Evolutionary conservation across 2,329 filamentous ascomycete genomes (phyloP).

Genomic region (Phyllosticta capitalensis): DNA sequence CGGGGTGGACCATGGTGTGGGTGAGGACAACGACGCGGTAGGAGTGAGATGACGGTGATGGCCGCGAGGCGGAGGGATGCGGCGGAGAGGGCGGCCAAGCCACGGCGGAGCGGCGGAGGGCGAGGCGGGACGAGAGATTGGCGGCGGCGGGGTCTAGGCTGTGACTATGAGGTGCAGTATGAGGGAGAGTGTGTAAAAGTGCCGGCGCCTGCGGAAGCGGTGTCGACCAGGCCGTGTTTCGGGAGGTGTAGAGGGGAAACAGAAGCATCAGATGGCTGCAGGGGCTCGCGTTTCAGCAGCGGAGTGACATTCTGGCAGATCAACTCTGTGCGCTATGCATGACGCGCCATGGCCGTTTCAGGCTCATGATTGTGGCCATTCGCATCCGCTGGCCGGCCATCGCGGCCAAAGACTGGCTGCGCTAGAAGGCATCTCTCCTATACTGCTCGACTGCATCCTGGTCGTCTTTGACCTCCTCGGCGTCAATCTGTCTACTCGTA

Average conservation of each 20-base stretch:
- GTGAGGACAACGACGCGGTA: not conserved
- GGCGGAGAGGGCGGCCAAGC: conserved; percentile 14
- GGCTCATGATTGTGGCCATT: not conserved
- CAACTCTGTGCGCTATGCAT: not conserved
- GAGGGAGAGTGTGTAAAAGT: no score
- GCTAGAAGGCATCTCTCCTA: not conserved
- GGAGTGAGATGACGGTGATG: conserved; percentile 15
- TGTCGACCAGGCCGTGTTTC: no score
- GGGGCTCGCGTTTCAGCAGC: conserved; percentile 1
- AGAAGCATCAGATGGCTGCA: not conserved
- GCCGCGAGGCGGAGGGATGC: conserved; percentile 15
- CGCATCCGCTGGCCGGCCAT: conserved; percentile 16
- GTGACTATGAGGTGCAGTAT: no score
- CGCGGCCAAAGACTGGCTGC: conserved; percentile 1
- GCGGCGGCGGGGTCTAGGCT: no score
- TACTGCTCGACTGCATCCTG: not conserved
- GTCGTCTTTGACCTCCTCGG: not conserved
- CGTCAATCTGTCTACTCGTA: no score
- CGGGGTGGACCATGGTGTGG: conserved; percentile 13
- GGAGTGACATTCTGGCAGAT: not conserved
- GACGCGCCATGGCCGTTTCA: not conserved
- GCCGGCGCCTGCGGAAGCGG: no score
- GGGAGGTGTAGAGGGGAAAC: no score
- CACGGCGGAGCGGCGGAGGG: conserved; percentile 13
- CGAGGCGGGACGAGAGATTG: conserved; percentile 12